Conservation (phyloP, 148 eudicot genomes). For the Amaranthus palmeri region DNA sequence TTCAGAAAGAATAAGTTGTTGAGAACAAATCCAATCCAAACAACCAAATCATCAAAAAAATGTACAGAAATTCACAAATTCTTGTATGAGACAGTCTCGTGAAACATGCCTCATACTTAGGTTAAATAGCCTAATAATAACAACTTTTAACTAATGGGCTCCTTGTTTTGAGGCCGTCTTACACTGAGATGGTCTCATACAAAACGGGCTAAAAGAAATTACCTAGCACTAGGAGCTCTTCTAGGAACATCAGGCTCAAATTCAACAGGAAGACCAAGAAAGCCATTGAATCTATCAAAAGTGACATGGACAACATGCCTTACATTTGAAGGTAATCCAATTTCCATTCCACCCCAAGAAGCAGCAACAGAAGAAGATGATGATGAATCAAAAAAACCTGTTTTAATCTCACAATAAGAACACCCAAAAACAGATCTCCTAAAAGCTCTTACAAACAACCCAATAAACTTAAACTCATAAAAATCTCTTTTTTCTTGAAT, state of each 20-base stretch:
- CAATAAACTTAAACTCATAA: constrained; percentile 52
- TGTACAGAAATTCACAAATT: background rate
- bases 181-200: no score
- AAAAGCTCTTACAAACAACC: constrained; percentile 45
- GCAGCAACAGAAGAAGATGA: background rate
- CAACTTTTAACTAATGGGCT: no score
- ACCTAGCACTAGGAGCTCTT: constrained; percentile 97
- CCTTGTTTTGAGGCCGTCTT: no score
- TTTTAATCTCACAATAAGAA: constrained; percentile 28
- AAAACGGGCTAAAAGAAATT: background rate
- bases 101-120: no score
- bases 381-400: background rate
- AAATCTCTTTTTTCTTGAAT: constrained; percentile 20
- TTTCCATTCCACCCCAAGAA: constrained; percentile 50
- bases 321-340: constrained; percentile 81
- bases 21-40: background rate
- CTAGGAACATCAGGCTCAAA: constrained; percentile 94
- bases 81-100: no score
- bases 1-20: no score
- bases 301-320: constrained; percentile 98
- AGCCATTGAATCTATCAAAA: constrained; percentile 93
- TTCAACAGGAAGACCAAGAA: constrained; percentile 93
- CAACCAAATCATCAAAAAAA: background rate
- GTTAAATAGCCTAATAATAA: no score
- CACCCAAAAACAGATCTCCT: constrained; percentile 58